Base-by-base conservation (phyloP, 169 alveolate species). In the Eimeria sp. region DNA sequence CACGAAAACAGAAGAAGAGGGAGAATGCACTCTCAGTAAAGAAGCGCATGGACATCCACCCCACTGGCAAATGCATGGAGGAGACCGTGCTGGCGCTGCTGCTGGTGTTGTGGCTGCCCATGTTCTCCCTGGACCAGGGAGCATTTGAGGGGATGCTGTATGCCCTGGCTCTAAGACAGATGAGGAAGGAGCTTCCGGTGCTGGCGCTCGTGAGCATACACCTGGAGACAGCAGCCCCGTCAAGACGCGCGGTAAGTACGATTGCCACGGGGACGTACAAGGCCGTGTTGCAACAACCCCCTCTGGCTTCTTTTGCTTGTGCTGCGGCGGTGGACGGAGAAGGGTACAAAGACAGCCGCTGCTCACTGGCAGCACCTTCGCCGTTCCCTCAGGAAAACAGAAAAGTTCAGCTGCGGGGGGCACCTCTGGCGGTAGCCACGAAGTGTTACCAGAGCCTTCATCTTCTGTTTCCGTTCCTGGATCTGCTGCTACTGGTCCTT, bases 391-490 rank as follows among this genome's bases (percentile, higher is more conserved):
- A 49, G 91, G 91, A 30, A 83, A 83, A 30, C 91, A 83, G 75
- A 83, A 83, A 25, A 83, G 54, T 51, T 83, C 91, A 57, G 75
- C 91, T 30, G 91, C 91, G 4, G 91, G 91, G 34, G 91, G 91
- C 22, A 83, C 91, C 91, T 83, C 91, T 30, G 91, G 91, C 67
- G 91, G 91, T 6, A 83, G 91, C 72, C 91, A 58, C 75, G 91
- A 83, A 47, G 76, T 18, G 54, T 14, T 30, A 57, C 57, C 43
- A 34, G 43, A 11, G 34, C 91, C 76, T 30, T 27, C 91, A 34
- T 30, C 90, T 5, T 25, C 40, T 30, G 76, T 58, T 51, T 61
- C 70, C 58, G 76, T 58, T 51, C 76, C 91, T 49, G 91, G 54
- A 6, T 61, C 70, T 83, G 76, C 58, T 83, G 75, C 51, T 57